Evolutionary conservation across 176 grass and related monocot species (phyloP).

Genomic region (Aegilops umbellulata): DNA sequence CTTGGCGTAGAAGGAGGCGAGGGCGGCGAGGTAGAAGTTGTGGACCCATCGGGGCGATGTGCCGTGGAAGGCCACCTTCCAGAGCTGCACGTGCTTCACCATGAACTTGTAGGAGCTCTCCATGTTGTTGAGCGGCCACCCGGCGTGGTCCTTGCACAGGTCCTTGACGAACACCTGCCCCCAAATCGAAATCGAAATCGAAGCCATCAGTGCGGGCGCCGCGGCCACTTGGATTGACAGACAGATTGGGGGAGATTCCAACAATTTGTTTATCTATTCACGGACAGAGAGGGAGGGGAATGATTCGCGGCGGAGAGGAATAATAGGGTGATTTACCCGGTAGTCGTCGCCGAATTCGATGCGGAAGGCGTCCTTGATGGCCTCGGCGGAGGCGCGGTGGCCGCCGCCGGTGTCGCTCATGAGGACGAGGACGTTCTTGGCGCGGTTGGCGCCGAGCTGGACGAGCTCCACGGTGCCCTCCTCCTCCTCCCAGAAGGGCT

Average conservation of each 20-base stretch:
- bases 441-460: conserved; percentile 82
- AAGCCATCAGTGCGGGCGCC: background rate
- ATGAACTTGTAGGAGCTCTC: conserved; percentile 99
- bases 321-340: conserved; percentile 29
- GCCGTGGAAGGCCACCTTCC: conserved; percentile 95
- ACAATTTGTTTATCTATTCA: background rate
- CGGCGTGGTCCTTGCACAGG: conserved; percentile 95
- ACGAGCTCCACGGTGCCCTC: conserved; percentile 91
- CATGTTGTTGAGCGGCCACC: conserved; percentile 97
- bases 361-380: conserved; percentile 91
- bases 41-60: conserved; percentile 97
- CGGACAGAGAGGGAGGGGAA: background rate
- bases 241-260: background rate
- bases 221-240: background rate
- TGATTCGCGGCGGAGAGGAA: no score
- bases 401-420: conserved; percentile 98
- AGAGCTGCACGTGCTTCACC: conserved; percentile 99
- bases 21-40: conserved; percentile 73
- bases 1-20: conserved; percentile 96
- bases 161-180: conserved; percentile 92
- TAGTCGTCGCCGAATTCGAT: conserved; percentile 92
- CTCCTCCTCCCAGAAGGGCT: conserved; percentile 95
- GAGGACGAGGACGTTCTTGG: conserved; percentile 94
- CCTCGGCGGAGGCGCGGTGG: conserved; percentile 90
- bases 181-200: conserved; percentile 1